A percentile compares a stretch with the other conserved stretches of the same genome.
Conservation (phyloP, 2,329 filamentous ascomycete species). For the Penicillium sp. region DNA sequence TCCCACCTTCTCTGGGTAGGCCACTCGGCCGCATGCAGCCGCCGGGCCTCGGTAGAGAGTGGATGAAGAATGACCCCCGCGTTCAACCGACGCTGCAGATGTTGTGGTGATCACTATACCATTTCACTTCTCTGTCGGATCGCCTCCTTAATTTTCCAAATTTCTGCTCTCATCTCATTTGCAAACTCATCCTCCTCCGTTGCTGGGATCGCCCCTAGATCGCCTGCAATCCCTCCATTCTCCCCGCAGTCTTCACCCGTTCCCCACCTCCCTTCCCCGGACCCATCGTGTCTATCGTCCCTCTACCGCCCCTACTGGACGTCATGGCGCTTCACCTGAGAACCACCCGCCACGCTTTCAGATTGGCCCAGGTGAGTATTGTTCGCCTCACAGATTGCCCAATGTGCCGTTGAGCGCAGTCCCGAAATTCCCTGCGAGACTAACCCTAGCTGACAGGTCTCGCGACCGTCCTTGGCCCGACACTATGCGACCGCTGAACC, state of each 20-base stretch:
- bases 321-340: conserved; percentile 38
- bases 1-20: too few species aligned
- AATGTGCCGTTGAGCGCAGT: not conserved
- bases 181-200: not conserved
- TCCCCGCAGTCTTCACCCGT: conserved; percentile 13
- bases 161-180: not conserved
- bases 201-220: not conserved
- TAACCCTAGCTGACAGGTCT: conserved; percentile 16
- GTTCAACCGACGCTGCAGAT: conserved; percentile 19
- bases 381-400: not conserved
- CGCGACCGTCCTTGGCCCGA: conserved; percentile 27
- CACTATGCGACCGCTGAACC: conserved; percentile 67
- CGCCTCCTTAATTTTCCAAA: not conserved
- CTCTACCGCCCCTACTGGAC: too few species aligned
- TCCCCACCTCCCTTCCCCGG: conserved; percentile 26
- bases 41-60: conserved; percentile 24
- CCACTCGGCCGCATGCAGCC: conserved; percentile 29
- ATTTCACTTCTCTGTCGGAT: not conserved
- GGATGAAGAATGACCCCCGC: conserved; percentile 19
- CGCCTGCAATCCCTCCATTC: not conserved
- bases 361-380: conserved; percentile 36
- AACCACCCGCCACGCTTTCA: conserved; percentile 39
- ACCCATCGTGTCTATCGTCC: conserved; percentile 20
- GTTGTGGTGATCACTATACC: not conserved
- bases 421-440: too few species aligned